Base-by-base conservation (phyloP, 768 basidiomycete genomes). In the Asterophora parasitica region DNA sequence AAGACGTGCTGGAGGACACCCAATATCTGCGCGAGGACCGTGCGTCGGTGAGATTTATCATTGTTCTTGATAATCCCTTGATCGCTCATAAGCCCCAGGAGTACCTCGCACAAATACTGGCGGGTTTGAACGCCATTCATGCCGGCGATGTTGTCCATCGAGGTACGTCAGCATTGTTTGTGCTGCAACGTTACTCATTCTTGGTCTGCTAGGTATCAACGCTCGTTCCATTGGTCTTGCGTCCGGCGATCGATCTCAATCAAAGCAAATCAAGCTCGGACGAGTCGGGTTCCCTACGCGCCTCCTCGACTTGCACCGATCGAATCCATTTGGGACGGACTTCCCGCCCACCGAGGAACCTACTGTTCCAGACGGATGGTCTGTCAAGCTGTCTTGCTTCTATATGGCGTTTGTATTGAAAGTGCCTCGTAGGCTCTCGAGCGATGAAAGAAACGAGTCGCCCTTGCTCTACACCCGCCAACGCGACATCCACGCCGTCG, bases 401-500 rank as follows among this genome's bases (percentile, higher is more conserved):
- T 39, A 2, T 2, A 23, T 13, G 12, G 7, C 20, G 32, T 32
- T 46, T 2, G 16, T 19, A 20, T 11, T 1, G 28, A 17, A 7
- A 7, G 1, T 7, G 2, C 28, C 10, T 6, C 8, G 7, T 36
- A 88, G 89, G 92, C 54, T 85, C 5, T 83, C 85, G 0, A 81
- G 80, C 50, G 93, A 94, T 43, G 83, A 83, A 33, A 74, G 86
- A 38, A 85, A 90, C 32, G 86, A 87, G 19, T 83, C 85, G 0
- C 71, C 91, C n/a, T 59, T 81, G 37, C 59, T 78, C 0, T 93
- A 93, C 61, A 85, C 88, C 7, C 79, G 76, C 33, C 73, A 79
- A 34, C 77, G 92, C 23, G 93, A 96, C 58, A 82, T 95, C 8
- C 92, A 93, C 66, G 76, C 80, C 36, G 79, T 83, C 0, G 92